Base-by-base conservation (phyloP, 1,284 basidiomycete genomes). In the Meira miltonrushii region DNA sequence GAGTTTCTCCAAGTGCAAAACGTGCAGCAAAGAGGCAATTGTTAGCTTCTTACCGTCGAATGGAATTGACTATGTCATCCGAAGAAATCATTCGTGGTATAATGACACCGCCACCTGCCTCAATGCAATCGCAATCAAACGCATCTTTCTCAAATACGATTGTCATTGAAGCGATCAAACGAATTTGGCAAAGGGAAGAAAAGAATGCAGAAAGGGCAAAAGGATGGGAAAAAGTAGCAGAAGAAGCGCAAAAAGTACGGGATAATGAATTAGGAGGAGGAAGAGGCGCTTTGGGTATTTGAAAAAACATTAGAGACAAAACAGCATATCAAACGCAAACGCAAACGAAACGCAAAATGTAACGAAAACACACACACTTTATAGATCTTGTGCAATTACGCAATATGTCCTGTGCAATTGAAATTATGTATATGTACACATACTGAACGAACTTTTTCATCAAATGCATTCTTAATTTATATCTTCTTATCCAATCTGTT, bases 21-120 rank as follows among this genome's bases (percentile, higher is more conserved):
- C 60, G 74, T 1, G 69, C 73, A 1, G 68, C 70, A 8, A 71
- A 68, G 58, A 69, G 69, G 28, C 72, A 75, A 56, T 55, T 73
- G 44, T 53, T 72, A 33, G 67, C 72, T 6, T 54, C 61, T 25
- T 69, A 65, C 46, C 63, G 68, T 15, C 54, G 49, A 52, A 60
- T 69, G 15, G 58, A 52, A 21, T 60, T 74, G 15, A 57, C 57
- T 50, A 62, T 73, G 58, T 19, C 50, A 1, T 25, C 28, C 0
- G 69, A 74, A 11, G 71, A 74, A 41, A 62, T 73, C 3, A 54
- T 61, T 39, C 40, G 65, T 4, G 72, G 71, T 11, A 68, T 74
- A 46, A 67, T 59, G 12, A 72, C 72, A 28, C 2, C 25, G 23
- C 37, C 41, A 13, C 25, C 25, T 12, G n/a, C 25, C n/a, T 41